Percentiles rank a stretch among this genome's conserved stretches.
Conservation (phyloP, 257 asterid genomes). For the Solanum rostratum region DNA sequence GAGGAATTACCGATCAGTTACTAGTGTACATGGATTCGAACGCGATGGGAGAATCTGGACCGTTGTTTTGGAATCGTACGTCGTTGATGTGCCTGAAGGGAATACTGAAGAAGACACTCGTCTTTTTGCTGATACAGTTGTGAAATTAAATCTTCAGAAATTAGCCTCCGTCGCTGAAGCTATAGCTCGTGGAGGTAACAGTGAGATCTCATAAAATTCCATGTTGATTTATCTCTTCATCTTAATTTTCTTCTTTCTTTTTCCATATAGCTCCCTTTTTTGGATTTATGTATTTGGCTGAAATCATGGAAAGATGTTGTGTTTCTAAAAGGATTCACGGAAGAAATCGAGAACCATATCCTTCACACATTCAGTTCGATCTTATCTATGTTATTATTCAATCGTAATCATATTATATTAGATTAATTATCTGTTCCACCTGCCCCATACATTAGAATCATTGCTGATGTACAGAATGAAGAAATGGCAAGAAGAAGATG, state of each 20-base stretch:
- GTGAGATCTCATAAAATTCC: not conserved
- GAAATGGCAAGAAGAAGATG: not conserved
- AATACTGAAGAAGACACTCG: conserved; percentile 89
- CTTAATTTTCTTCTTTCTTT: not conserved
- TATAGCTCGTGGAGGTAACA: not conserved
- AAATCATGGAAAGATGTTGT: not conserved
- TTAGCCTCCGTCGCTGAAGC: conserved; percentile 52
- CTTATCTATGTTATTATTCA: too few relatives aligned
- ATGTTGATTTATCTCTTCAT: not conserved
- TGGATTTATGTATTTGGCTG: not conserved
- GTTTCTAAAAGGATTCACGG: not conserved
- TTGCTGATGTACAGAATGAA: not conserved
- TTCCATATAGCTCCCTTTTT: not conserved
- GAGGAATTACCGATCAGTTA: conserved; percentile 60
- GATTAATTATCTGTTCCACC: not conserved
- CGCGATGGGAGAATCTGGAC: conserved; percentile 31
- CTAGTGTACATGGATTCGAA: conserved; percentile 49
- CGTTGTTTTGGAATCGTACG: conserved; percentile 69
- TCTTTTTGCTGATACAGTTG: conserved; percentile 78
- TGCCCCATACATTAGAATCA: not conserved
- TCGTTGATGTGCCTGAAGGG: conserved; percentile 85
- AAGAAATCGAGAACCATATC: not conserved
- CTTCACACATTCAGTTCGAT: too few relatives aligned
- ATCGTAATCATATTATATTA: not conserved
- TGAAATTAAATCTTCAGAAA: conserved; percentile 68